Evolutionary conservation across 345 rosid genomes (phyloP), one percentile per base, ranked within the genome.

Genomic region (Populus simonii): DNA sequence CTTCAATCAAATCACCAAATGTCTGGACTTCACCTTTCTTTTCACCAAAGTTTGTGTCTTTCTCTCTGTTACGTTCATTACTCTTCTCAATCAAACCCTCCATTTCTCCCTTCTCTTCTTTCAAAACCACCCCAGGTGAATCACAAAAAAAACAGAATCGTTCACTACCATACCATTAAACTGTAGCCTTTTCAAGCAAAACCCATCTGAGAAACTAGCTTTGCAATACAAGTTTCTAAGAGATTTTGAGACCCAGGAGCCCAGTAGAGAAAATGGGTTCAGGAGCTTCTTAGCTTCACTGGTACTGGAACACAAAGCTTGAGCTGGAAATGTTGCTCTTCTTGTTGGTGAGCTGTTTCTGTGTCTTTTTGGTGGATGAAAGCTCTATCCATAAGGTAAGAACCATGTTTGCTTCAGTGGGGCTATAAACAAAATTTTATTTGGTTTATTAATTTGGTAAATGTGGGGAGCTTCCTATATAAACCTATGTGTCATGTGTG

Each of bases 1-100:
- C 90, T 80, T 86, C 90, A 80, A 86, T 76, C 76, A 89, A 80
- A 29, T 88, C 88, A 62, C 81, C 89, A 83, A 88, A 90, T 18
- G 84, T 82, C 83, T 82, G 85, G 61, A 79, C 49, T 72, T 79
- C 80, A 70, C 77, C 80, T 33, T 69, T 84, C 51, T 78, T 83
- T 73, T 73, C 88, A 59, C 66, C 29, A 59, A 66, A 66, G 65
- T 35, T 74, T 53, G 78, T 89, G 38, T 81, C 77, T 49, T 59
- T 66, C 76, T 81, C 79, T 78, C 75, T 86, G 79, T 76, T 70
- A 66, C 69, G 77, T 61, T 76, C 84, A 74, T 15, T 20, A 39
- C n/a, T 68, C 75, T 81, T 84, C 83, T 84, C 85, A 20, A 77
- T 73, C 76, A 70, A 80, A 70, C 80, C 79, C 91, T 81, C 91